Conservation (phyloP, 2,329 filamentous ascomycete genomes). For the Ascosphaera apis region DNA sequence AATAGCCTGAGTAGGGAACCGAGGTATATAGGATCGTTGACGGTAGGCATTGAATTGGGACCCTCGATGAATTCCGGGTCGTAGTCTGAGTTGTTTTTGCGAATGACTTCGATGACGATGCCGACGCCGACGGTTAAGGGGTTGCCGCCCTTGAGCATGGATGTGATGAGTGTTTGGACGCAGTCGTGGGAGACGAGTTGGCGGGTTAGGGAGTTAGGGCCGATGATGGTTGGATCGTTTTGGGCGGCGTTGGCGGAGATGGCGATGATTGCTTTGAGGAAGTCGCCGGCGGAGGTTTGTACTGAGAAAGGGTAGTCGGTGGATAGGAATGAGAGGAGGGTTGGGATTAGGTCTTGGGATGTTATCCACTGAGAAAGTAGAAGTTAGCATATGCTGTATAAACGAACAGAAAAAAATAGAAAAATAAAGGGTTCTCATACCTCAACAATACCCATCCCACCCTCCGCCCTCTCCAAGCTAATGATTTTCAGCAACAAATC, state of each 20-base stretch:
- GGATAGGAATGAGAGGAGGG: constrained; percentile 64
- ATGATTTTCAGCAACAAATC: constrained; percentile 92
- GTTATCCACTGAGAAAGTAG: constrained; percentile 55
- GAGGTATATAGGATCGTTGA: constrained; percentile 82
- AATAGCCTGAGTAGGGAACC: constrained; percentile 76
- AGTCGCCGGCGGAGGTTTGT: constrained; percentile 90
- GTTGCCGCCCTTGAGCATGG: constrained; percentile 87
- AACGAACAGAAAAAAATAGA: neutral
- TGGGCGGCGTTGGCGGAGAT: constrained; percentile 96
- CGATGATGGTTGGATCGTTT: constrained; percentile 96
- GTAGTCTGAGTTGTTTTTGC: constrained; percentile 98
- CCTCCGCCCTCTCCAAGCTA: constrained; percentile 77
- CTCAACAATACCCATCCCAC: constrained; percentile 80
- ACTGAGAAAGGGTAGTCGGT: constrained; percentile 71
- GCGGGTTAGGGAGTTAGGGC: constrained; percentile 85
- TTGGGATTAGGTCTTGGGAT: constrained; percentile 66
- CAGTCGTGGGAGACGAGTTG: constrained; percentile 77
- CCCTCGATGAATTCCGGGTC: constrained; percentile 76
- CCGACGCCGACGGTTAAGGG: constrained; percentile 88
- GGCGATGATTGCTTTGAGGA: constrained; percentile 95
- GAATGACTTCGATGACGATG: constrained; percentile 93
- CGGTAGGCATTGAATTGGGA: constrained; percentile 55
- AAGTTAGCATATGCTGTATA: constrained; percentile 1
- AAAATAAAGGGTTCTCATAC: constrained; percentile 29
- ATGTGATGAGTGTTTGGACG: constrained; percentile 59